A percentile compares a stretch with the other conserved stretches of the same genome.
These are phyloP conservation scores for Solanum pimpinellifolium DNA, from an alignment of 257 asterid species.

Conservation along the genomic window DNA sequence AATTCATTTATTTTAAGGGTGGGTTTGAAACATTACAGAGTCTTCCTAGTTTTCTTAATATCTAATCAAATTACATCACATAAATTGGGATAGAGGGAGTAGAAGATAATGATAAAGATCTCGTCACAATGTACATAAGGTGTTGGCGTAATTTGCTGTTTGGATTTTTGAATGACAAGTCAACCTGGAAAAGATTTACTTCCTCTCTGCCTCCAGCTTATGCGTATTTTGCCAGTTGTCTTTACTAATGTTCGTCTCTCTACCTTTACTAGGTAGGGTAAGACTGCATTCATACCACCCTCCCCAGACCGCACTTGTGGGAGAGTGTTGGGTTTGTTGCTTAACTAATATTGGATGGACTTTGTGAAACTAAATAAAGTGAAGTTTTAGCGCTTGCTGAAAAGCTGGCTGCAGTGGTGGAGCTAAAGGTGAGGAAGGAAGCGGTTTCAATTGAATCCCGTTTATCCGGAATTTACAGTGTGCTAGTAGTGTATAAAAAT, in stretches of 20 bases:
- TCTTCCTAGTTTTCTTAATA: not conserved
- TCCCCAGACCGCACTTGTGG: not conserved
- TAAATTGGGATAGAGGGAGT: not conserved
- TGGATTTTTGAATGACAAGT: not conserved
- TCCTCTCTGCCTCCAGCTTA: not conserved
- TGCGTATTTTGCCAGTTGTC: not conserved
- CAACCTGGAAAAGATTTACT: not conserved
- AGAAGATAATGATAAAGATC: not conserved
- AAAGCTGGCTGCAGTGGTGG: not conserved
- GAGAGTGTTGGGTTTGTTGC: not conserved
- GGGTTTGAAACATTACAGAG: not conserved
- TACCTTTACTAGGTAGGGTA: not conserved
- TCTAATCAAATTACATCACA: not conserved
- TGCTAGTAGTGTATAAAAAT: not conserved
- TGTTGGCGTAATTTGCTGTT: not conserved
- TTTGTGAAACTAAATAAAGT: not conserved
- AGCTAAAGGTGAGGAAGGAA: not conserved
- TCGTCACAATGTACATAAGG: not conserved
- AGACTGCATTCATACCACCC: not conserved
- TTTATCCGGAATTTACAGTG: not conserved
- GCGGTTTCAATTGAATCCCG: not conserved
- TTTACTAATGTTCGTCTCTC: not conserved
- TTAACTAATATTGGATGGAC: not conserved
- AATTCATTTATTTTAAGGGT: not conserved
- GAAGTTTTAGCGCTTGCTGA: not conserved